phyloP scores from a whole-genome alignment of 345 rosid species.

The Fremontodendron californicum region DNA sequence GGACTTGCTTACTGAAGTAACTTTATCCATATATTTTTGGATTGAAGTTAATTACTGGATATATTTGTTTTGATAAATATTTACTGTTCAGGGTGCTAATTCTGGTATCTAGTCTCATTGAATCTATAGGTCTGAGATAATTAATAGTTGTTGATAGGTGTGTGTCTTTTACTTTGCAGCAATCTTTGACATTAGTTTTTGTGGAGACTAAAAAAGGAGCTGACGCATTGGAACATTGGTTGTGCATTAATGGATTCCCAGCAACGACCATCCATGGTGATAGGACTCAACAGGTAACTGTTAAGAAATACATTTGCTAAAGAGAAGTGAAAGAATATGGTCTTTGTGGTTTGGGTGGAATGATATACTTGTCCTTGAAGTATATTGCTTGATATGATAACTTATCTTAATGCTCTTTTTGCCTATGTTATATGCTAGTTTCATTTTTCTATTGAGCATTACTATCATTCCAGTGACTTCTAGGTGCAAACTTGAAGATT shows the following conservation, averaged over 20 bases:
- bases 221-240: conserved; percentile 88
- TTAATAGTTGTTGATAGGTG: background rate
- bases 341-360: background rate
- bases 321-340: background rate
- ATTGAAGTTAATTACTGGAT: background rate
- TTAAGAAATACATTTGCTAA: background rate
- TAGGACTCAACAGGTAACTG: conserved; percentile 78
- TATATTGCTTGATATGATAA: background rate
- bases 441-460: background rate
- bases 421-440: background rate
- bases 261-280: conserved; percentile 97
- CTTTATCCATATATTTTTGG: background rate
- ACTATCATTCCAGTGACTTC: background rate
- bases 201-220: conserved; percentile 99
- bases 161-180: conserved; percentile 47
- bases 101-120: background rate
- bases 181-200: conserved; percentile 88
- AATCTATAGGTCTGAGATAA: background rate
- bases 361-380: background rate
- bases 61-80: background rate
- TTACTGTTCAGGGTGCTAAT: background rate
- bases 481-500: background rate
- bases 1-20: background rate
- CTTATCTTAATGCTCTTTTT: background rate
- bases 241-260: conserved; percentile 84